Evolutionary conservation across 1,284 basidiomycete genomes (phyloP).

Genomic region (Cryptococcus floricola): DNA sequence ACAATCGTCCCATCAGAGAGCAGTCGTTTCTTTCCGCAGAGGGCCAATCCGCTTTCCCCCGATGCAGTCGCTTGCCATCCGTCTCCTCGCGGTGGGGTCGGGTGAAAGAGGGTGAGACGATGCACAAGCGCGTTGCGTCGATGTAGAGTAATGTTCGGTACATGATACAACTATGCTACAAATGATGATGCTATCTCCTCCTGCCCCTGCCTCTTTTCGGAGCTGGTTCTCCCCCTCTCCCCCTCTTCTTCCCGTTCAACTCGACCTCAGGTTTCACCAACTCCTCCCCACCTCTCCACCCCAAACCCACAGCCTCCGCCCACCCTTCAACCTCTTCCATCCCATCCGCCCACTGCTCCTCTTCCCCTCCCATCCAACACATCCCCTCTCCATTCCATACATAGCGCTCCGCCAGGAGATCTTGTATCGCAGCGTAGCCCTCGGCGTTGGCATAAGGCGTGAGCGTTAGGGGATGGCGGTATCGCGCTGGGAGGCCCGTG

Average conservation of each 20-base stretch:
- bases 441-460: constrained; percentile 48
- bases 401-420: constrained; percentile 29
- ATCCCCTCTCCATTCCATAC: constrained; percentile 29
- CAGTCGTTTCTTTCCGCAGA: no score
- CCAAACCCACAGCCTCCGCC: constrained; percentile 30
- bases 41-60: no score
- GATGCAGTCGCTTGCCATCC: no score
- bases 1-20: no score
- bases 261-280: constrained; percentile 5
- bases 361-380: constrained; percentile 40
- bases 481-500: constrained; percentile 51
- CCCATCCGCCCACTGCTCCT: constrained; percentile 24
- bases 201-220: constrained; percentile 2
- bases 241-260: constrained; percentile 7
- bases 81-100: no score
- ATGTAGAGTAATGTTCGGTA: no score
- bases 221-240: constrained; percentile 13
- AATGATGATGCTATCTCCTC: not conserved
- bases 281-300: constrained; percentile 31
- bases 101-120: no score
- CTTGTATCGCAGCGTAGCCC: constrained; percentile 48
- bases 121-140: no score
- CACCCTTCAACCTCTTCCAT: constrained; percentile 25
- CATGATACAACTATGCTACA: no score
- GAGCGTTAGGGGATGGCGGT: constrained; percentile 51